Base-by-base conservation (phyloP, 2,329 filamentous ascomycete genomes). In the Thelonectria discophora region DNA sequence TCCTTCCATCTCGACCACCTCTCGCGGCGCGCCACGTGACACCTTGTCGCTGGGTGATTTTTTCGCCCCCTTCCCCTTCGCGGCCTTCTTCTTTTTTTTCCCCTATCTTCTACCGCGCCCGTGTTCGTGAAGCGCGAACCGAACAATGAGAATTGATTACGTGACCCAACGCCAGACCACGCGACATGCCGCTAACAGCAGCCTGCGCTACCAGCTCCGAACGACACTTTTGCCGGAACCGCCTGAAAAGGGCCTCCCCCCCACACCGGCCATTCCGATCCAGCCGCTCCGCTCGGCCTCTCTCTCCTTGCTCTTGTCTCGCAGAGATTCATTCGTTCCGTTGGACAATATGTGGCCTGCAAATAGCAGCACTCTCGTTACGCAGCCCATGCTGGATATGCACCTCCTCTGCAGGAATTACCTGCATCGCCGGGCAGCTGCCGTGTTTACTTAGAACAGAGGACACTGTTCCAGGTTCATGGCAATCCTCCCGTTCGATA, bases 251-350 rank as follows among this genome's bases (percentile, higher is more conserved):
- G 27, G n/a, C n/a, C n/a, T n/a, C n/a, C n/a, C n/a, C 27, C 5
- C 7, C 5, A 10, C 10, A 39, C 47, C 27, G 55, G 39, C 32
- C 50, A 54, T 64, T 67, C 65, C 65, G 57, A 61, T 55, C 51
- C 37, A 54, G 55, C 40, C 50, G 8, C 47, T 48, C 48, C 32
- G 30, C 12, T 17, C 53, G 15, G 39, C 51, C 5, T 45, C 39
- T 53, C 6, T 24, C n/a, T 24, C 3, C 21, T 24, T 6, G 21
- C 21, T 6, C 50, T 13, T 40, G 27, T 21, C 50, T 37, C 43
- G 24, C 40, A 17, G 18, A 43, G 40, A 39, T 21, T 10, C 43
- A n/a, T 24, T 24, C 18, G n/a, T n/a, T n/a, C n/a, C n/a, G n/a
- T n/a, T n/a, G n/a, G 43, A 24, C 43, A 48, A 48, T 17, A 45